Evolutionary conservation across 2,329 filamentous ascomycete species (phyloP), one percentile per base, ranked within the genome.

Genomic region (Aspergillus sergii): DNA sequence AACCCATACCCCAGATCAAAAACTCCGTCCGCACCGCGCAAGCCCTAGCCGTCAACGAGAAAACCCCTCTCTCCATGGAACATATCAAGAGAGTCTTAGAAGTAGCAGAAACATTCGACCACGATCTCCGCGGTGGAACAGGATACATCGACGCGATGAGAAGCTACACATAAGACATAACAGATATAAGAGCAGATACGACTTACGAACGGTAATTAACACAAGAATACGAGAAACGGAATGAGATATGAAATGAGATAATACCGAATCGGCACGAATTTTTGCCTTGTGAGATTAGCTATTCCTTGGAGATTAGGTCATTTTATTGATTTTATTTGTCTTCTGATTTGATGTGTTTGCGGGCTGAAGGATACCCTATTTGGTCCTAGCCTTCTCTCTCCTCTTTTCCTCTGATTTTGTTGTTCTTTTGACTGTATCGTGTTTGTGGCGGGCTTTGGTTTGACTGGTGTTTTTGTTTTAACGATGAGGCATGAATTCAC

Each of bases 121-220:
- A 89, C 34, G 93, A 97, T 74, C 82, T 97, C 57, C 92, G 90
- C 75, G 93, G 93, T 6, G 92, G 92, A 0, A 84, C 86, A 0
- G 92, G 92, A 0, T 96, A 92, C 70, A 82, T 91, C 68, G 92
- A 95, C 74, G 92, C 91, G 0, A 94, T 95, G 92, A 85, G 90
- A 68, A 91, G 89, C 72, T 95, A 95, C 70, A 81, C 79, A 43
- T 81, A 73, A 65, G 3, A 55, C 51, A 23, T 11, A 23, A 28
- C 10, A 36, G 21, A 19, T 58, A 28, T 41, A 39, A 19, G n/a
- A 53, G 30, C 14, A 55, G 23, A 39, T 36, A 55, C n/a, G 34
- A 39, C 10, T 36, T 23, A 39, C 19, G 45, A 39, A 16, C 30
- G 23, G 28, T 19, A 39, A 21, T 11, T 23, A 21, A 39, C 3